Evolutionary conservation across 2,329 filamentous ascomycete species (phyloP), one percentile per base, ranked within the genome.

Genomic region (Trichoderma breve): DNA sequence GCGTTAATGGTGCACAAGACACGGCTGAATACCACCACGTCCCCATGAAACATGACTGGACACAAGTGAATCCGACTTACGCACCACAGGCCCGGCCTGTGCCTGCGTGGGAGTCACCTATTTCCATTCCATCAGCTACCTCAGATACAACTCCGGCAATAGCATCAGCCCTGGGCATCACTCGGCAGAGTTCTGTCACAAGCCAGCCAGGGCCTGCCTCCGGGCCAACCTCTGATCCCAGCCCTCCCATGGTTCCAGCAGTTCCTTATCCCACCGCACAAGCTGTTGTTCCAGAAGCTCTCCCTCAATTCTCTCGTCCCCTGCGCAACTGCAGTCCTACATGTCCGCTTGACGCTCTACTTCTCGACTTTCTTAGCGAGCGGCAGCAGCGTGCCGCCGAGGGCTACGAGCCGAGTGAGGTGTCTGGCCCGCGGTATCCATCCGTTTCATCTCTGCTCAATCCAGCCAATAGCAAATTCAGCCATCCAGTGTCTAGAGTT

Each of bases 401-500:
- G 73, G 92, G 93, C 5, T 85, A 90, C 1, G 83, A 91, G 0
- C 82, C 86, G 9, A 85, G 89, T 53, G 88, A 92, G 58, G 87
- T 95, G 9, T 86, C 93, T 8, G 93, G 93, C 0, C 93, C 94
- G 0, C 86, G 88, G 15, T 95, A 97, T 78, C 94, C 94, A 1
- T 93, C 91, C 71, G 92, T 97, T 71, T 91, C 91, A 0, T 92
- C 92, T 1, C 86, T 97, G 5, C 87, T 95, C 51, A 93, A 95
- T 78, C 92, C 93, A 0, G 84, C 89, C 53, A 86, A 86, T 65
- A 86, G 85, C 73, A 83, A 83, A 8, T 86, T 87, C 76, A 89
- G 90, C 2, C 93, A 97, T 77, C 93, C 93, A 1, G 84, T 97
- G 2, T 95, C 93, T 7, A 93, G 93, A 75, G 88, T 97, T 15